Evolutionary conservation across 257 asterid genomes (phyloP), one percentile per base, ranked within the genome.

Genomic region (Scutellaria galericulata): DNA sequence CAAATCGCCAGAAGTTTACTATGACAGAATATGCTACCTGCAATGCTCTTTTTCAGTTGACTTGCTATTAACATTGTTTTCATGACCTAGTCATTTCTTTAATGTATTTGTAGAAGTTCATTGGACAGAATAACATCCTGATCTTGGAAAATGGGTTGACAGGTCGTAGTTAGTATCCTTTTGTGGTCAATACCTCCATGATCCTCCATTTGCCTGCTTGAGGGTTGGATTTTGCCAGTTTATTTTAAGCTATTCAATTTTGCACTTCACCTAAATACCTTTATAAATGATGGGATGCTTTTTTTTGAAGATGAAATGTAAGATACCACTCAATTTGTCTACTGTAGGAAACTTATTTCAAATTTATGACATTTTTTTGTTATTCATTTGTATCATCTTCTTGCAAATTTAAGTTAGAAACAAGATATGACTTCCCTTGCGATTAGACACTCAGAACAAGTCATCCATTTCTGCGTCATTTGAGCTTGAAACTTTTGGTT

Each of bases 401-500:
- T 12, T 50, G 72, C 59, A 52, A 7, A 52, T 53, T 51, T 67
- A 35, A 37, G 41, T 51, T 24, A 51, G 8, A 37, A 42, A 13
- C 37, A 54, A 9, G 45, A 64, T 64, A 12, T 64, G 11, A 24
- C 39, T 24, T 46, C 52, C 47, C 11, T 46, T 65, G 70, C 58
- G 24, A 65, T 48, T 31, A n/a, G 58, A 70, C 68, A 46, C 45
- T 58, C 37, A 47, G 56, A 56, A 31, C 5, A 5, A 51, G 39
- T 9, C 53, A 10, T 39, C 51, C 62, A 27, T 67, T 37, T 52
- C 27, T 48, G 4, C 47, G 48, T 51, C 58, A 35, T 60, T 9
- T 60, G 64, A 6, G 53, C 7, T 47, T 57, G 68, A 3, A 12
- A 58, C 20, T 39, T 31, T 73, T 35, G 44, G 14, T 12, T 61